Base-by-base conservation (phyloP, 1,284 basidiomycete genomes). In the Rhodotorula sp. region DNA sequence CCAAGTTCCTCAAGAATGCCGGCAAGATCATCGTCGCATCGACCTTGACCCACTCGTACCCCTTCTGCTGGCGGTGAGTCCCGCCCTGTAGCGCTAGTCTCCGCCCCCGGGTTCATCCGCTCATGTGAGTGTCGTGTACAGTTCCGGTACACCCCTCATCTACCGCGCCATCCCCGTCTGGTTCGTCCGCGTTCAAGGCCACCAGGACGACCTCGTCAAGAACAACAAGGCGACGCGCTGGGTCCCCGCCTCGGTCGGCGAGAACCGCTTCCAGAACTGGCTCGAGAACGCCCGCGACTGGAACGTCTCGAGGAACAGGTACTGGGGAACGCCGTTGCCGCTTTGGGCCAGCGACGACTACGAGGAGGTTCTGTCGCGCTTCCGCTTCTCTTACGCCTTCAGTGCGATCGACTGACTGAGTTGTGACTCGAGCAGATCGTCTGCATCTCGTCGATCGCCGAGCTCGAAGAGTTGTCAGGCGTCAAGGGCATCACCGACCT, bases 301-400 rank as follows among this genome's bases (percentile, higher is more conserved):
- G 96, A 99, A 98, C 80, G 86, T 99, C 73, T 96, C 94, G n/a
- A 86, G 96, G 73, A 99, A 99, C 84, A 87, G 96, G 68, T 99
- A 98, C 81, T 99, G 95, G 95, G 96, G 95, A 55, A 99, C 95
- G 11, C 96, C 96, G 11, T 89, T 99, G 71, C 96, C 96, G 15
- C 83, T 99, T 48, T 99, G 96, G 96, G 92, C 85, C 44, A 94
- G 90, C 77, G 92, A 95, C 4, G 95, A 99, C 81, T 84, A 88
- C 77, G 86, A 94, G 80, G 96, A 99, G 86, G 91, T 89, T 70
- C 65, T n/a, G 81, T 68, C 31, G 16, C 15, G 9, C 16, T 5
- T 15, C 50, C 9, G 44, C 30, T 28, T 4, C 6, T 18, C 15
- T 28, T 11, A 40, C 37, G n/a, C n/a, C n/a, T n/a, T n/a, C 37